These are phyloP conservation scores for Heracleum sosnowskyi DNA, from an alignment of 129 eudicot species.

Conservation along the genomic window DNA sequence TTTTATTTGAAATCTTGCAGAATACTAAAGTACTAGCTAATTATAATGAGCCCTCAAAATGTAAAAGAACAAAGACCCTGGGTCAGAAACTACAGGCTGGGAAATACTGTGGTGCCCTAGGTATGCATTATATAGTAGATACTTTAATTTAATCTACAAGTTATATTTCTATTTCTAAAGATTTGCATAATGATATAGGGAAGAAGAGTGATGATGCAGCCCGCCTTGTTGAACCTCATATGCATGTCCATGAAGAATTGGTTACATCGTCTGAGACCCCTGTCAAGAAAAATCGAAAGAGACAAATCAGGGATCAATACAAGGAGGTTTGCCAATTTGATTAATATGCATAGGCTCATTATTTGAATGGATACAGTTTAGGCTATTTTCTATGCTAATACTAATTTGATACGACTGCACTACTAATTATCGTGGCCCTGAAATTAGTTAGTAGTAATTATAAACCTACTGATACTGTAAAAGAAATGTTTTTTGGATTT, in stretches of 20 bases:
- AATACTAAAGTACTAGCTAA: not conserved
- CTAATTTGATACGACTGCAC: no score
- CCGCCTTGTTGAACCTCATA: no score
- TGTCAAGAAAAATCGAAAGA: not conserved
- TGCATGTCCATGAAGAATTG: no score
- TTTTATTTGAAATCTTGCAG: not conserved
- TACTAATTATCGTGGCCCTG: no score
- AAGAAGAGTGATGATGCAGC: no score
- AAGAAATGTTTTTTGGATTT: no score
- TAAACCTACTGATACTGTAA: no score
- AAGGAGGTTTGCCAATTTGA: not conserved
- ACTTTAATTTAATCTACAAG: not conserved
- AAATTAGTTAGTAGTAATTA: no score
- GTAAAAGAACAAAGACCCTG: not conserved
- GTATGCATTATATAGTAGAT: not conserved
- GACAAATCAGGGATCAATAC: not conserved
- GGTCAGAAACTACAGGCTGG: not conserved
- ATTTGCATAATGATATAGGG: not conserved
- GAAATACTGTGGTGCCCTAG: not conserved
- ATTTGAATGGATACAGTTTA: no score
- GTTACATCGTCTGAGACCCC: slow-evolving; percentile 2
- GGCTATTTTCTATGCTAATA: not conserved
- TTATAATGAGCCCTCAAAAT: not conserved
- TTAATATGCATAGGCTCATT: not conserved
- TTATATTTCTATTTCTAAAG: not conserved